Conservation (phyloP, 768 basidiomycete genomes). For the Amanita inopinata region DNA sequence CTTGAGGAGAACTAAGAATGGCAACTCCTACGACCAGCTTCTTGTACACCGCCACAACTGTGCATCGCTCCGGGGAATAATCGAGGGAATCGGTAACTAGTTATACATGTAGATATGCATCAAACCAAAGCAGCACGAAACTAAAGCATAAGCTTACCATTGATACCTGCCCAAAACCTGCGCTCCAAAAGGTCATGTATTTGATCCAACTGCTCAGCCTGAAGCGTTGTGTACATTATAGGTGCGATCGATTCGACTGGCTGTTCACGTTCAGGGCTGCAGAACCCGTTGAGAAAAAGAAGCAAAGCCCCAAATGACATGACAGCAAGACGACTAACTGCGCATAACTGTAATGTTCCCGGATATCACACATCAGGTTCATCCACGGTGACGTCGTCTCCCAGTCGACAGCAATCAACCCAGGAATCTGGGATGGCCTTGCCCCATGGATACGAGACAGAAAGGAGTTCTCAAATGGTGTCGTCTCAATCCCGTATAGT, state of each 20-base stretch:
- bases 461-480: slow-evolving; percentile 59
- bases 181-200: slow-evolving; percentile 61
- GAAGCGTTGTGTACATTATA: slow-evolving; percentile 55
- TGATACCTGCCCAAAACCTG: slow-evolving; percentile 70
- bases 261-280: slow-evolving; percentile 47
- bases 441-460: slow-evolving; percentile 50
- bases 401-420: slow-evolving; percentile 59
- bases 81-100: slow-evolving; percentile 64
- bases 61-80: slow-evolving; percentile 60
- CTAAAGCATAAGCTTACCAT: slow-evolving; percentile 34
- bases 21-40: slow-evolving; percentile 63
- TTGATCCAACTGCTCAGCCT: slow-evolving; percentile 50
- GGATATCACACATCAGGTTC: slow-evolving; percentile 62
- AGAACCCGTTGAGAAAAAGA: slow-evolving; percentile 6
- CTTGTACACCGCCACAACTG: slow-evolving; percentile 68
- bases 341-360: slow-evolving; percentile 49
- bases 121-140: slow-evolving; percentile 3
- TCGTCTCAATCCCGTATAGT: slow-evolving; percentile 47
- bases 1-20: slow-evolving; percentile 67
- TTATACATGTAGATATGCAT: not conserved
- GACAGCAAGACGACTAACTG: slow-evolving; percentile 36
- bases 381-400: slow-evolving; percentile 66
- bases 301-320: slow-evolving; percentile 2
- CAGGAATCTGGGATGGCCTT: slow-evolving; percentile 20
- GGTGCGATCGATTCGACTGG: slow-evolving; percentile 35